A percentile compares a stretch with the other conserved stretches of the same genome.
phyloP scores from a whole-genome alignment of 148 eudicot species.

The Hydrangea macrophylla region DNA sequence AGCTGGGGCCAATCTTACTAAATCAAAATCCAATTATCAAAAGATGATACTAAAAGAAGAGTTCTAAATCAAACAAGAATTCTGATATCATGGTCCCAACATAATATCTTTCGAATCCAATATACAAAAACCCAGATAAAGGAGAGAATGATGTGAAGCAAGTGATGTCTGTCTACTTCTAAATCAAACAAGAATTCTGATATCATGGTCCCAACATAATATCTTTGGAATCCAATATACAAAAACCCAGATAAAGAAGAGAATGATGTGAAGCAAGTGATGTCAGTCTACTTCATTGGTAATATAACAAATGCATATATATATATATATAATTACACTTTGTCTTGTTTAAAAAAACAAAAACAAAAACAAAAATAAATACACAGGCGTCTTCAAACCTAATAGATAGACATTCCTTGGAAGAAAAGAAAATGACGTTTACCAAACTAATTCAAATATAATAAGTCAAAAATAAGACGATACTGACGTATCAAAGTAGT shows the following conservation, averaged over 20 bases:
- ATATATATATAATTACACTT: not conserved
- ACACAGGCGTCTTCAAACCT: too few species aligned
- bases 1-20: not conserved
- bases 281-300: too few species aligned
- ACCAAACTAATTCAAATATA: slow-evolving; percentile 18
- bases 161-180: not conserved
- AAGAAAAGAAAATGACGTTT: slow-evolving; percentile 22
- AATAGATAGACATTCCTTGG: too few species aligned
- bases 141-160: not conserved
- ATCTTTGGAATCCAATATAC: too few species aligned
- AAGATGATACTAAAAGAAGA: not conserved
- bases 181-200: too few species aligned
- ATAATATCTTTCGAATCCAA: not conserved
- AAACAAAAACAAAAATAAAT: not conserved
- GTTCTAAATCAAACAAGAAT: not conserved
- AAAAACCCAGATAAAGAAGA: too few species aligned
- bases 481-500: not conserved
- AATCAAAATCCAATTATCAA: not conserved
- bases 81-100: not conserved
- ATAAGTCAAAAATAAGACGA: not conserved
- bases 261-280: too few species aligned
- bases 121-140: not conserved
- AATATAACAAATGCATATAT: too few species aligned
- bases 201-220: too few species aligned
- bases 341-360: not conserved